Evolutionary conservation across 2,329 filamentous ascomycete genomes (phyloP).

Genomic region (Scedosporium dehoogii): DNA sequence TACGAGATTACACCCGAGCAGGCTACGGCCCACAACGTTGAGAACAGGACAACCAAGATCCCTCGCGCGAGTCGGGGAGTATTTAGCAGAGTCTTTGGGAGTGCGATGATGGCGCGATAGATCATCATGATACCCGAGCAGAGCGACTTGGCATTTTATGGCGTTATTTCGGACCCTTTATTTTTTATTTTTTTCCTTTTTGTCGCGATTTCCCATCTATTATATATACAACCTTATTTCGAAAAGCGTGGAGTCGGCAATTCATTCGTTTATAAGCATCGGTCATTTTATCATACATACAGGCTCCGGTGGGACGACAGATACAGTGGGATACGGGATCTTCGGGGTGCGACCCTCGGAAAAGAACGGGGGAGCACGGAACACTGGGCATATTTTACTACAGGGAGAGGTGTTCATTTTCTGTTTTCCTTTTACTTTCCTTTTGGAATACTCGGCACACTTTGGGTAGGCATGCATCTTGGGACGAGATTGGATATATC

Average conservation of each 20-base stretch:
- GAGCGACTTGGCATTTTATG: neutral
- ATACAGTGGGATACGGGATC: neutral
- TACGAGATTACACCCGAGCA: constrained; percentile 47
- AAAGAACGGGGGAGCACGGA: neutral
- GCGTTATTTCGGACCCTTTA: neutral
- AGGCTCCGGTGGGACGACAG: neutral
- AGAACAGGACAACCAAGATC: constrained; percentile 35
- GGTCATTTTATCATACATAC: neutral
- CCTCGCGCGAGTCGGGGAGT: constrained; percentile 36
- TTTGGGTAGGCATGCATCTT: constrained; percentile 2
- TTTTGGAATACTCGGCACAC: neutral
- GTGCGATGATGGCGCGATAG: constrained; percentile 29
- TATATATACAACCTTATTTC: neutral
- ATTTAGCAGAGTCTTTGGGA: constrained; percentile 43
- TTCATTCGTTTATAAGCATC: neutral
- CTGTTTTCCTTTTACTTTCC: neutral
- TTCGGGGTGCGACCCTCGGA: neutral
- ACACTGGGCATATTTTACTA: neutral
- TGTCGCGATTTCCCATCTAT: neutral
- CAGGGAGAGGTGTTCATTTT: constrained; percentile 5
- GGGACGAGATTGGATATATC: neutral
- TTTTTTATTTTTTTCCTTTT: neutral
- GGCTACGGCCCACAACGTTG: constrained; percentile 38
- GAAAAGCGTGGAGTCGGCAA: constrained; percentile 1
- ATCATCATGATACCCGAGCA: neutral